Evolutionary conservation across 139 green algal species (phyloP).

Genomic region (Eudorina sp.): DNA sequence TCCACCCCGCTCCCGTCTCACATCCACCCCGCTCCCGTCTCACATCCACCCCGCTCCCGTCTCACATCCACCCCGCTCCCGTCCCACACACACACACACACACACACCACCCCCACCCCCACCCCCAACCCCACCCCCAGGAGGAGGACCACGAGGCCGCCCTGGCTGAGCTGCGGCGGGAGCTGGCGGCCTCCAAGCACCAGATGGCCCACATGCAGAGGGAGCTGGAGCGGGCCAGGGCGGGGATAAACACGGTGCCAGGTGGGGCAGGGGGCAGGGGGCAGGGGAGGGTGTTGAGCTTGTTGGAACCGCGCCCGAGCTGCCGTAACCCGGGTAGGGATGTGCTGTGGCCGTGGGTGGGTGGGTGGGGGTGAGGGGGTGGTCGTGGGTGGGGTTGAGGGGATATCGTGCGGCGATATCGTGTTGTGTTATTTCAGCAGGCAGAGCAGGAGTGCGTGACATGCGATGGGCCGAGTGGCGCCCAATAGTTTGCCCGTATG

Average conservation of each 20-base stretch:
- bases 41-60: no score
- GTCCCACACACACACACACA: no score
- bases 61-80: no score
- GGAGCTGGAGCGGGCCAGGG: slow-evolving; percentile 47
- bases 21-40: no score
- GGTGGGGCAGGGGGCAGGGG: not conserved
- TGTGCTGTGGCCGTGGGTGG: not conserved
- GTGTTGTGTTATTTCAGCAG: not conserved
- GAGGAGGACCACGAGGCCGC: not conserved
- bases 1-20: no score
- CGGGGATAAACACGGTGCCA: slow-evolving; percentile 6
- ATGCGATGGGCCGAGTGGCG: no score
- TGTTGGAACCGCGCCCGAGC: no score
- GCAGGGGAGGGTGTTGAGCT: no score
- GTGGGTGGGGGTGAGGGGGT: not conserved
- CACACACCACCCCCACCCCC: no score
- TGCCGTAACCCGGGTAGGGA: not conserved
- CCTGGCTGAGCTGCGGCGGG: slow-evolving; percentile 27
- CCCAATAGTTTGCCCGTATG: no score
- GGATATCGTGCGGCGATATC: not conserved
- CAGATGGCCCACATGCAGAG: slow-evolving; percentile 27
- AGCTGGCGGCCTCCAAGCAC: not conserved
- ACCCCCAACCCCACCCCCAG: not conserved
- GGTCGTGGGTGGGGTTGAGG: no score
- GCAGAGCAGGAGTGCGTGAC: no score